Evolutionary conservation across 306 rosid genomes (phyloP).

Genomic region (Vigna radiata): DNA sequence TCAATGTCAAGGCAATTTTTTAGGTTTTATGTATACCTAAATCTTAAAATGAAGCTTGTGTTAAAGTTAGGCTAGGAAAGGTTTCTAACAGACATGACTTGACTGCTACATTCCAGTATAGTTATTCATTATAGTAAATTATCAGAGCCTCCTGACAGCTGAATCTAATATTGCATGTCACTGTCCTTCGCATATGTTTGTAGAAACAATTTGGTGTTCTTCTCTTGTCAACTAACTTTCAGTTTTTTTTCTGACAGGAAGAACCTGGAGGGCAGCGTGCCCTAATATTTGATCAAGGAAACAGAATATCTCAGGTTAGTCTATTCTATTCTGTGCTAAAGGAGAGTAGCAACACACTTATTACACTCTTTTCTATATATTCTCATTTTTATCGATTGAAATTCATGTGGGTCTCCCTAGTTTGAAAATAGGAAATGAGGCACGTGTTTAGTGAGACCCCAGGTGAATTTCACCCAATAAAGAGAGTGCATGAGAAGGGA

Average conservation of each 20-base stretch:
- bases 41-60: background rate
- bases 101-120: background rate
- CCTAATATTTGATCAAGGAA: constrained; percentile 93
- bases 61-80: background rate
- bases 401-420: background rate
- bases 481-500: background rate
- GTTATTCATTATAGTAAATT: background rate
- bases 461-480: background rate
- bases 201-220: constrained; percentile 26
- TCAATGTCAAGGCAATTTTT: background rate
- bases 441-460: background rate
- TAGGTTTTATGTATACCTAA: too few relatives aligned
- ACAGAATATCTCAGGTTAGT: constrained; percentile 90
- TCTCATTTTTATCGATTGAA: background rate
- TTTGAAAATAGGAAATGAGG: background rate
- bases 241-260: constrained; percentile 62
- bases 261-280: constrained; percentile 99
- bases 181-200: background rate
- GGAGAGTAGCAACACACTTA: background rate
- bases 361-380: background rate
- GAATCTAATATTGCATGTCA: constrained; percentile 1
- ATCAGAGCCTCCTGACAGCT: background rate
- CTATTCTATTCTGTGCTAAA: constrained; percentile 12
- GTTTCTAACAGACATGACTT: constrained; percentile 6
- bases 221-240: constrained; percentile 19